Evolutionary conservation across 2,329 filamentous ascomycete species (phyloP).

Genomic region (Periconia sp.): DNA sequence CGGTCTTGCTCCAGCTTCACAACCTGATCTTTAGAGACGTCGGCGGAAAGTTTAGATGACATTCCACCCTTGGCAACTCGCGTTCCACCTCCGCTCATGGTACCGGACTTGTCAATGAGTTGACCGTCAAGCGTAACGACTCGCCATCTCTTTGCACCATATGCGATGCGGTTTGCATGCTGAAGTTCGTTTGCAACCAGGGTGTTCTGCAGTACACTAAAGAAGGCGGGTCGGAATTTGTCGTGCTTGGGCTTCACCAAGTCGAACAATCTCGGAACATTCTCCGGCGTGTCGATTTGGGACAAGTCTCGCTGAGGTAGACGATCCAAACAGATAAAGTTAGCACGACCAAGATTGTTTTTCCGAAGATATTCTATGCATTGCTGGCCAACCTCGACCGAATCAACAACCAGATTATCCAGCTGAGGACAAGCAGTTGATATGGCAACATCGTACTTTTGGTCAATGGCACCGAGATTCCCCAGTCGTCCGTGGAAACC

Average conservation of each 20-base stretch:
- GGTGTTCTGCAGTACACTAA: constrained; percentile 92
- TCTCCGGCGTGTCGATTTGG: constrained; percentile 83
- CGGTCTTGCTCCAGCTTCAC: constrained; percentile 83
- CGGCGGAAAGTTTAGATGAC: constrained; percentile 92
- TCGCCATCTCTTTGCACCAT: constrained; percentile 89
- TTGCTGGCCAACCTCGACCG: constrained; percentile 92
- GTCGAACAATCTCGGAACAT: constrained; percentile 90
- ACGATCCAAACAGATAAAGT: constrained; percentile 95
- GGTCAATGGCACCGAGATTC: constrained; percentile 89
- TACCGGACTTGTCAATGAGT: constrained; percentile 96
- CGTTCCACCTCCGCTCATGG: constrained; percentile 95
- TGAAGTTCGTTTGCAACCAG: constrained; percentile 88
- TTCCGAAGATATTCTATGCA: constrained; percentile 98
- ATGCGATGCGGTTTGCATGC: constrained; percentile 97
- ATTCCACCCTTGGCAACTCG: constrained; percentile 90
- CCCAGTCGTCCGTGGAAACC: constrained; percentile 95
- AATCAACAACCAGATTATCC: constrained; percentile 96
- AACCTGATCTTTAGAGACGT: constrained; percentile 86
- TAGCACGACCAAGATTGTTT: constrained; percentile 93
- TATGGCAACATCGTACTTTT: constrained; percentile 95
- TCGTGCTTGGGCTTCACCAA: constrained; percentile 87
- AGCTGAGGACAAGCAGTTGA: constrained; percentile 91
- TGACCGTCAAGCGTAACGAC: constrained; percentile 95
- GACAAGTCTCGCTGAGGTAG: constrained; percentile 77
- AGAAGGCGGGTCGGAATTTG: constrained; percentile 87